Evolutionary conservation across 192 early-diverging fungal genomes (phyloP), one percentile per base, ranked within the genome.

Genomic region (Chytriomyces confervae): DNA sequence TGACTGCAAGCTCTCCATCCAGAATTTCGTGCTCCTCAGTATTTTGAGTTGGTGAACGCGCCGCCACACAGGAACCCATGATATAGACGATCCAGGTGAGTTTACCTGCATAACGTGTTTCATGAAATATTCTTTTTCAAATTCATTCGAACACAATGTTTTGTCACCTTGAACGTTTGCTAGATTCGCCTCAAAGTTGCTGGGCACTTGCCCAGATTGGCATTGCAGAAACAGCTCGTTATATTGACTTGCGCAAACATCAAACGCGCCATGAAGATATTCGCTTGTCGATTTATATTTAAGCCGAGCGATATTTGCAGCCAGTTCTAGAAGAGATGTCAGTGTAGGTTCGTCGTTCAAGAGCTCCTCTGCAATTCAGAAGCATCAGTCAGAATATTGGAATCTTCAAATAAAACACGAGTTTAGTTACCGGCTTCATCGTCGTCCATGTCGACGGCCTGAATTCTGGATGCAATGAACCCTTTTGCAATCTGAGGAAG

Each of bases 81-180:
- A 92, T 89, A 60, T 96, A 95, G 9, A 95, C 88, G 44, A 95
- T 80, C 93, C 92, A 95, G 0, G 94, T 88, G 74, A 95, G 84
- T 80, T 94, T 91, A 60, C 79, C 85, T 84, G 60, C 66, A 82
- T 18, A 36, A 60, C 16, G 16, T 57, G 13, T 20, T 13, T 57
- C 20, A 57, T n/a, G 53, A 57, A 57, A 57, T 13, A 57, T n/a
- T 13, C 51, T 20, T 13, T 57, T 57, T 57, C 20, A 57, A 57
- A 2, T 13, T 10, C 11, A 5, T 5, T 57, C 16, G 23, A 24
- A 8, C 50, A 1, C 46, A 1, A 69, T 57, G 50, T 24, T 29
- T 36, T 36, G 36, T 36, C 36, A 72, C 69, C 10, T 72, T 72
- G 50, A 51, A 72, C 69, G 44, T 72, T 57, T 49, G 20, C 48